Conservation (phyloP, 495 filamentous ascomycete genomes). For the Xylaria nigripes region DNA sequence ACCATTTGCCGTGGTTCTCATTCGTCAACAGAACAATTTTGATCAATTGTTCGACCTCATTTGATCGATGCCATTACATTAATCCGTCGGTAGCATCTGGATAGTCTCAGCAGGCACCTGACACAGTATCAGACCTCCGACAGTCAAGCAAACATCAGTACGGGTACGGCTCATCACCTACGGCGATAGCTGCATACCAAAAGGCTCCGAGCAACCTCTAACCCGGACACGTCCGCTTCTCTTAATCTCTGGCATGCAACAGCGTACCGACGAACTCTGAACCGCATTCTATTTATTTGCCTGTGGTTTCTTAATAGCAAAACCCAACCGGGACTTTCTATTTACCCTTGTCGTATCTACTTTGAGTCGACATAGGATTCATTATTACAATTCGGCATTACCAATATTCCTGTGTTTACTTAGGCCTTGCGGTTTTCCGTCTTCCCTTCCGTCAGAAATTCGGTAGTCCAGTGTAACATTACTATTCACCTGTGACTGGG, state of each 20-base stretch:
- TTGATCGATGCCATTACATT: not conserved
- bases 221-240: not conserved
- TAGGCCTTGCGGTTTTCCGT: not conserved
- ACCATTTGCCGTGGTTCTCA: not conserved
- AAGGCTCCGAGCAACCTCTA: not conserved
- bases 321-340: not conserved
- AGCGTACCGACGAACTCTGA: not conserved
- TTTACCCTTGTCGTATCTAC: too few relatives aligned
- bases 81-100: constrained; percentile 5
- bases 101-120: constrained; percentile 2
- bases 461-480: constrained; percentile 8
- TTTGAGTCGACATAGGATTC: too few relatives aligned
- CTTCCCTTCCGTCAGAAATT: not conserved
- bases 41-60: not conserved
- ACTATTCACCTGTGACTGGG: constrained; percentile 1
- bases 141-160: not conserved
- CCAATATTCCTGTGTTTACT: not conserved
- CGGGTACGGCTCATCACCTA: not conserved
- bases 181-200: not conserved
- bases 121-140: not conserved
- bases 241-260: not conserved
- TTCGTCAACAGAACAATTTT: not conserved
- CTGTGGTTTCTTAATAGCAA: not conserved
- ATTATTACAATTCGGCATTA: not conserved
- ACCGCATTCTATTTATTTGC: not conserved